Evolutionary conservation across 2,329 filamentous ascomycete species (phyloP).

Genomic region (Orbilia quercus): DNA sequence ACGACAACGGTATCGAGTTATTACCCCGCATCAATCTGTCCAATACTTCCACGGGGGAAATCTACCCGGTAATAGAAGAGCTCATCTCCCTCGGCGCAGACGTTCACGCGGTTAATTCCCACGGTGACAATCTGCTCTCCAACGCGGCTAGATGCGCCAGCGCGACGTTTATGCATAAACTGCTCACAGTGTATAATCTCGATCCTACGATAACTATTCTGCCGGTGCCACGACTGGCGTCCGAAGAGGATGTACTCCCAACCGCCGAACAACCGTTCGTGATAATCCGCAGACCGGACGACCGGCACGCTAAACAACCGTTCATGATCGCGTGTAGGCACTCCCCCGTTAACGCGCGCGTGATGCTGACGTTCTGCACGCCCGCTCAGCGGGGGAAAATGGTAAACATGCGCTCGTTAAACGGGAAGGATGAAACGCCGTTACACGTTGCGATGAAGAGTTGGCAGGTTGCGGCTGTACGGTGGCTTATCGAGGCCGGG

Average conservation of each 20-base stretch:
- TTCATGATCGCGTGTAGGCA: constrained; percentile 17
- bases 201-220: constrained; percentile 24
- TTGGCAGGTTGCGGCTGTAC: background rate
- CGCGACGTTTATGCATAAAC: background rate
- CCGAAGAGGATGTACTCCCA: too few species aligned
- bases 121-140: constrained; percentile 14
- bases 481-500: constrained; percentile 32
- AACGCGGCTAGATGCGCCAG: background rate
- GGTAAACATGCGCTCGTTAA: constrained; percentile 4
- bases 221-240: background rate
- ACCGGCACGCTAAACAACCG: background rate
- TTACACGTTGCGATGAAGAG: constrained; percentile 25
- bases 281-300: background rate
- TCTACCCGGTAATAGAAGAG: constrained; percentile 11
- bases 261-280: too few species aligned
- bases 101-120: constrained; percentile 16
- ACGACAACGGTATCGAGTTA: constrained; percentile 23
- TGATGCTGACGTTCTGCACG: constrained; percentile 5
- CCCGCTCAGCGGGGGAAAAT: constrained; percentile 15
- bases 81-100: constrained; percentile 29
- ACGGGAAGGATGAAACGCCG: constrained; percentile 26
- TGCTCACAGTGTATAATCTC: constrained; percentile 14
- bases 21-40: constrained; percentile 3
- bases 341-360: background rate
- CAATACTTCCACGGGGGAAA: background rate